Conservation (phyloP, 2,329 filamentous ascomycete species). For the Pyricularia grisea region DNA sequence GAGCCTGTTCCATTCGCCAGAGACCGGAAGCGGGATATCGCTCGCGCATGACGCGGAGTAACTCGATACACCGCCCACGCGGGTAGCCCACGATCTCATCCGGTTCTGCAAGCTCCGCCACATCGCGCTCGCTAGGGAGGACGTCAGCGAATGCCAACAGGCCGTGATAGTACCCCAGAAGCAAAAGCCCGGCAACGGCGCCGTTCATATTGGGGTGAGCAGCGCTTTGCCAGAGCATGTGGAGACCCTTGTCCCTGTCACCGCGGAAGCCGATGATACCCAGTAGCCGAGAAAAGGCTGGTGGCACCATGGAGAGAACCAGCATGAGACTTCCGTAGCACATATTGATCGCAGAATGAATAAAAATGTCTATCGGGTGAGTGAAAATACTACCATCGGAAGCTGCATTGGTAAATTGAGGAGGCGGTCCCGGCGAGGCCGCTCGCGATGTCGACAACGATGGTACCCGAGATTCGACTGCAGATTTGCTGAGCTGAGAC, state of each 20-base stretch:
- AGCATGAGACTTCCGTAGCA: slow-evolving; percentile 83
- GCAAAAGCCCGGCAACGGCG: slow-evolving; percentile 73
- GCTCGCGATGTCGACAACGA: slow-evolving; percentile 4
- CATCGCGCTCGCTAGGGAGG: slow-evolving; percentile 52
- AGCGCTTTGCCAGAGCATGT: slow-evolving; percentile 85
- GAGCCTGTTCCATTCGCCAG: slow-evolving; percentile 83
- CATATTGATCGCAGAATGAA: slow-evolving; percentile 81
- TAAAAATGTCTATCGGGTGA: slow-evolving; percentile 74
- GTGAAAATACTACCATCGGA: slow-evolving; percentile 56
- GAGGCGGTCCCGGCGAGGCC: background rate
- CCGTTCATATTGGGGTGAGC: slow-evolving; percentile 83
- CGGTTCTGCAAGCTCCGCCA: slow-evolving; percentile 32
- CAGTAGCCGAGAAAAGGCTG: slow-evolving; percentile 77
- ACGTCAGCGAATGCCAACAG: slow-evolving; percentile 85
- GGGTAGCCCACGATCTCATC: slow-evolving; percentile 64
- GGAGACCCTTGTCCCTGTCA: slow-evolving; percentile 71
- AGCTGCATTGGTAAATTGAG: slow-evolving; percentile 20
- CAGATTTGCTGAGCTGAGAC: background rate
- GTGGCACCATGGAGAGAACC: slow-evolving; percentile 86
- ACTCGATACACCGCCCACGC: slow-evolving; percentile 49
- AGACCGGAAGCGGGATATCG: slow-evolving; percentile 75
- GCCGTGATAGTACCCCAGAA: slow-evolving; percentile 83
- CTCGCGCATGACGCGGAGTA: slow-evolving; percentile 65
- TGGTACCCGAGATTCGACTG: slow-evolving; percentile 8
- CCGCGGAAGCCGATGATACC: slow-evolving; percentile 87